phyloP scores from a whole-genome alignment of 2,329 filamentous ascomycete species.

The Nothomitra cinnamomea region DNA sequence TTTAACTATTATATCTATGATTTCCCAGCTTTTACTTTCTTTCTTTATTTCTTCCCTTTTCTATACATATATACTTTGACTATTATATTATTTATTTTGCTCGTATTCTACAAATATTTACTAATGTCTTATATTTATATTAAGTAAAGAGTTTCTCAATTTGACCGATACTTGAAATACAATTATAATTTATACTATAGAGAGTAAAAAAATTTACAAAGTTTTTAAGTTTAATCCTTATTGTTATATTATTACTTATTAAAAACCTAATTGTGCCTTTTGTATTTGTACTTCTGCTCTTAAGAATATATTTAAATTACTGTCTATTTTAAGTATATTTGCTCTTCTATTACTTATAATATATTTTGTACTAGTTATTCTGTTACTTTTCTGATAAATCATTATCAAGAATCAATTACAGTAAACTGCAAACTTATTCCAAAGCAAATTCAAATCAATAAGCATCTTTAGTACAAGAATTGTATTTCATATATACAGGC shows the following conservation, averaged over 20 bases:
- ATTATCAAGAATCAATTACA: not conserved
- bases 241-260: not conserved
- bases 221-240: not conserved
- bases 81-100: not conserved
- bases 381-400: not conserved
- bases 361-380: not conserved
- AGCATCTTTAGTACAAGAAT: not conserved
- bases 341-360: not conserved
- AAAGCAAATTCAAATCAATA: not conserved
- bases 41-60: not conserved
- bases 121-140: not conserved
- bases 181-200: not conserved
- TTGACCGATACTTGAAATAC: not conserved
- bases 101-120: too few relatives aligned
- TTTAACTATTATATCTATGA: too few relatives aligned
- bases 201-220: not conserved
- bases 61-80: not conserved
- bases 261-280: not conserved
- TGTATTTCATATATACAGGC: not conserved
- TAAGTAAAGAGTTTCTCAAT: not conserved
- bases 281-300: not conserved
- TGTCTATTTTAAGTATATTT: not conserved
- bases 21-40: too few relatives aligned
- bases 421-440: not conserved
- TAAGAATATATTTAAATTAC: not conserved